phyloP scores from a whole-genome alignment of 1,284 basidiomycete genomes.

The Neotropicomus parvogracilis region DNA sequence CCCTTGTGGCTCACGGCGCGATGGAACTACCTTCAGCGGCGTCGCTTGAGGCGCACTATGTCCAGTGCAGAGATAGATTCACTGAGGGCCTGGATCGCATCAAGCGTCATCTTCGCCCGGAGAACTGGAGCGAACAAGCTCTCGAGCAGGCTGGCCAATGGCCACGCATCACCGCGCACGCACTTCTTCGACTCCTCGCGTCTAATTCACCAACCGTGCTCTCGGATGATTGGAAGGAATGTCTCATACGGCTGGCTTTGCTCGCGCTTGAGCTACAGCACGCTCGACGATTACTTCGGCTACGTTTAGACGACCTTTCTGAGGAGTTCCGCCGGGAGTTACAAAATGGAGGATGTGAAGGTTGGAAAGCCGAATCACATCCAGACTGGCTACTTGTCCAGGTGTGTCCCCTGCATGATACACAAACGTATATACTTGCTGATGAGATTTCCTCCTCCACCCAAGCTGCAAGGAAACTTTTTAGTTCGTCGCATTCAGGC shows the following conservation, averaged over 20 bases:
- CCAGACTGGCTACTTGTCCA: background rate
- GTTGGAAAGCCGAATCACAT: background rate
- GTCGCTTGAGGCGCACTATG: conserved; percentile 3
- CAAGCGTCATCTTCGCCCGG: conserved; percentile 10
- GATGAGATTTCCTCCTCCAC: background rate
- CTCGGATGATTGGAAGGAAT: background rate
- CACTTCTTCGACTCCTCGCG: background rate
- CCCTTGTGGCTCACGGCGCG: background rate
- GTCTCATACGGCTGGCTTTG: background rate
- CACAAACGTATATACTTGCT: background rate
- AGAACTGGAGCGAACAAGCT: conserved; percentile 13
- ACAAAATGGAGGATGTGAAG: background rate
- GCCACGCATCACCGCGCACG: background rate
- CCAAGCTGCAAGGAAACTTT: background rate
- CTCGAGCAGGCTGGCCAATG: background rate
- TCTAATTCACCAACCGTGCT: background rate
- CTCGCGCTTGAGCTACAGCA: background rate
- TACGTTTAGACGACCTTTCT: background rate
- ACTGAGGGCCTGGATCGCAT: conserved; percentile 4
- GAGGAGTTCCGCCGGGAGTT: background rate
- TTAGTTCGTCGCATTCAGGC: conserved; percentile 1
- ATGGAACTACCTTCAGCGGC: background rate
- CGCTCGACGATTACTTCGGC: background rate
- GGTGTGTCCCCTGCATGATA: background rate
- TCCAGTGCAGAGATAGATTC: conserved; percentile 1